phyloP scores from a whole-genome alignment of 169 alveolate species.

The Plasmodium blacklocki region DNA sequence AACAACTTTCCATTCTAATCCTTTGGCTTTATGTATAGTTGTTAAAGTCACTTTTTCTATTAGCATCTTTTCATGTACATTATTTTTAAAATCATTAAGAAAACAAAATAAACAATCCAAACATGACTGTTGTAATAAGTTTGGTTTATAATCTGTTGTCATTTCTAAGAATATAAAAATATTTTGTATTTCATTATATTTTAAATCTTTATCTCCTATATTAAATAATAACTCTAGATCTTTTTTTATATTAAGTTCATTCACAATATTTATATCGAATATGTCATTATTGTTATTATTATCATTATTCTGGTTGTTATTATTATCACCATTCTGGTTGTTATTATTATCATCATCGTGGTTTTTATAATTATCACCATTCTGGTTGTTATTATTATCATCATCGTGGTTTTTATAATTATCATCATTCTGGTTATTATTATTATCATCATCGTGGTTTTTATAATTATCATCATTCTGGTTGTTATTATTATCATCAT shows the following conservation, averaged over 20 bases:
- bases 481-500: neutral
- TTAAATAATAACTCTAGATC: conserved; percentile 42
- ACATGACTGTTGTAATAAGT: conserved; percentile 18
- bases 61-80: conserved; percentile 72
- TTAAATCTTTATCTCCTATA: conserved; percentile 30
- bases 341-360: no score
- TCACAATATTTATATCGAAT: neutral
- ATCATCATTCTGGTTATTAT: neutral
- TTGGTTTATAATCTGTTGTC: conserved; percentile 26
- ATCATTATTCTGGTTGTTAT: neutral
- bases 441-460: no score
- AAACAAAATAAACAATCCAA: conserved; percentile 45
- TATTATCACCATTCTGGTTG: neutral
- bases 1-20: conserved; percentile 89
- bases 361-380: no score
- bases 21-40: conserved; percentile 89
- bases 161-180: conserved; percentile 43
- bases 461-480: neutral
- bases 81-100: conserved; percentile 53
- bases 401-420: neutral
- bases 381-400: neutral
- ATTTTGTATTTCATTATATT: conserved; percentile 37
- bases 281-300: neutral
- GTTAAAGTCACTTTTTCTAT: conserved; percentile 82
- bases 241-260: conserved; percentile 14